These are phyloP conservation scores for Clitoria ternatea DNA, from an alignment of 306 rosid genomes.

Conservation along the genomic window DNA sequence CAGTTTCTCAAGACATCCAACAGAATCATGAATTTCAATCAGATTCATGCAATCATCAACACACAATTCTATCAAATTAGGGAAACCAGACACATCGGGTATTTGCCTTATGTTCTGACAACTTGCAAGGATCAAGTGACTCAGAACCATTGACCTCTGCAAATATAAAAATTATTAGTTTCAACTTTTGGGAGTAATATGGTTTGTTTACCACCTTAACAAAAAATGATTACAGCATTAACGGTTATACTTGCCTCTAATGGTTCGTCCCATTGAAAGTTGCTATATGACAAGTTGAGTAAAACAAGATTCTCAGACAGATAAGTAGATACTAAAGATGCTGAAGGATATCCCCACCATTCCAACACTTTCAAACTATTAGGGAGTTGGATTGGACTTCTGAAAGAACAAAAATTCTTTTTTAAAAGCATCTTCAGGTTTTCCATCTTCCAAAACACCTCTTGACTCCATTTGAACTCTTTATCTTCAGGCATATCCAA, in stretches of 20 bases:
- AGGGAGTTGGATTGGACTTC: background rate
- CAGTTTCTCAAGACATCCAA: background rate
- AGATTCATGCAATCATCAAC: background rate
- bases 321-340: background rate
- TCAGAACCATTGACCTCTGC: background rate
- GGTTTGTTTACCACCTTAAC: background rate
- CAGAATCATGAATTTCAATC: background rate
- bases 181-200: background rate
- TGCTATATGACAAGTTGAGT: background rate
- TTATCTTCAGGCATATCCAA: background rate
- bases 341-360: slow-evolving; percentile 10
- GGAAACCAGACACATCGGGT: slow-evolving; percentile 1
- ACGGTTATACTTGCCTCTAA: background rate
- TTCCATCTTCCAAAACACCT: background rate
- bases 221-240: background rate
- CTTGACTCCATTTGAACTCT: background rate
- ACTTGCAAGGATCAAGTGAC: background rate
- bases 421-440: background rate
- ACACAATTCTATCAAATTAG: background rate
- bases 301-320: background rate
- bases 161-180: background rate
- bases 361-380: background rate
- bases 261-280: background rate
- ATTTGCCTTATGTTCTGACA: background rate
- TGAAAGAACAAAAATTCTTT: background rate